Evolutionary conservation across 2,329 filamentous ascomycete species (phyloP), one percentile per base, ranked within the genome.

Genomic region (Chrysosporium keratinophilum): DNA sequence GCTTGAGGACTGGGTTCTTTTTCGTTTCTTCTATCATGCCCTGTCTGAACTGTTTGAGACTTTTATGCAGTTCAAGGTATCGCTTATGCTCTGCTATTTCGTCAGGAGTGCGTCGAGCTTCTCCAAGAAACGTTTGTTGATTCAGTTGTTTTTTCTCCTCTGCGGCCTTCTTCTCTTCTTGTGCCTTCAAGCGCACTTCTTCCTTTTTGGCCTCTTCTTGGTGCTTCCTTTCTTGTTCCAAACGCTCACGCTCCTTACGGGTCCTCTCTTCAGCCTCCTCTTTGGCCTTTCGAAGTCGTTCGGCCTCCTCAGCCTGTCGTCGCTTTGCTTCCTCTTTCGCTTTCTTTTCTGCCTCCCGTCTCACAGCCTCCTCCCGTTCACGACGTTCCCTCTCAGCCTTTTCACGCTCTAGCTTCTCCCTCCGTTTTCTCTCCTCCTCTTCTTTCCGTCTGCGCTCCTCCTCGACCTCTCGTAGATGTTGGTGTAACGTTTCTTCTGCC

Each of bases 51-150:
- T 71, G 63, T 63, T 83, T 94, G 20, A 94, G 74, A 40, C 79
- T 80, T 56, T 80, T 74, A 63, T 91, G 87, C 23, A 93, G 67
- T 19, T 74, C 69, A 1, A 77, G 62, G 60, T 80, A 81, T 31
- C 71, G 70, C 20, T 69, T 57, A 39, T 79, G 77, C 17, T 71
- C 64, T 6, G 67, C 65, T 54, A 76, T 65, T 34, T 71, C 67
- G 35, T 73, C 62, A 2, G 65, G 56, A 1, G 66, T 66, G 28
- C 67, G 60, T 15, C 61, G 61, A 11, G 55, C 49, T 37, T 56
- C 62, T 20, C 68, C 67, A 23, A 65, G 45, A 41, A 64, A 62
- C 50, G 63, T 63, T n/a, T 59, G 58, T 48, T 67, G 63, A 11
- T 60, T 61, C 39, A 63, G 62, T 12, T 62, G 61, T 53, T 68